Evolutionary conservation across 352 stramenopile genomes (phyloP), one percentile per base, ranked within the genome.

Genomic region (Phytophthora hybrid): DNA sequence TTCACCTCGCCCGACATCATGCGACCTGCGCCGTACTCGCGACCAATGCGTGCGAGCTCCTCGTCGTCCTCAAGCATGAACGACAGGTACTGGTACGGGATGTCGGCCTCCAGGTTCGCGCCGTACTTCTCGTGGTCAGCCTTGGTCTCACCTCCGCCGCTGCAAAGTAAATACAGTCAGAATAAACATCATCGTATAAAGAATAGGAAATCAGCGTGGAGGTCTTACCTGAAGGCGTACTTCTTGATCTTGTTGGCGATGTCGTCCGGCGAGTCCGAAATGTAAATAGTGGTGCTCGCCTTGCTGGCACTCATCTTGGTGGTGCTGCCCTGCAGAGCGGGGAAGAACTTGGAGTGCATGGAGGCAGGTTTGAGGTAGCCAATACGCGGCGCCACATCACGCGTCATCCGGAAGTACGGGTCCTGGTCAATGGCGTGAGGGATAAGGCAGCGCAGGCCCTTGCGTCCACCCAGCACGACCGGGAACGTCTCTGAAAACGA

Each of bases 311-410:
- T 99, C 98, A 99, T 99, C 88, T 99, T 99, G 47, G 98, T 99
- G 47, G 89, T 89, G 74, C 85, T 90, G 47, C 97, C 98, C 83
- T 99, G 97, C 7, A 99, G 87, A 5, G 98, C 97, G 3, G 98
- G 98, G 86, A 99, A 99, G 80, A 99, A 99, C 81, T 99, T 99
- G 69, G 97, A 99, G 86, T 99, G 98, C 69, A 99, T 99, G 37
- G 99, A 90, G 11, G 98, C 93, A 16, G 98, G 98, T 82, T 99
- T 99, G 53, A 94, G 75, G 68, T 97, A 98, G 41, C 97, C 97
- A 54, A 99, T 93, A 56, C 98, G 98, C 13, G 98, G 97, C 4
- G 98, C 98, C 21, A 99, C 95, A 79, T 99, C 98, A 51, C 98
- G 92, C 49, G 98, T 99, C 94, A 99, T 98, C 53, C 97, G 94